Conservation (phyloP, 2,329 filamentous ascomycete genomes). For the Thielaviopsis musarum region DNA sequence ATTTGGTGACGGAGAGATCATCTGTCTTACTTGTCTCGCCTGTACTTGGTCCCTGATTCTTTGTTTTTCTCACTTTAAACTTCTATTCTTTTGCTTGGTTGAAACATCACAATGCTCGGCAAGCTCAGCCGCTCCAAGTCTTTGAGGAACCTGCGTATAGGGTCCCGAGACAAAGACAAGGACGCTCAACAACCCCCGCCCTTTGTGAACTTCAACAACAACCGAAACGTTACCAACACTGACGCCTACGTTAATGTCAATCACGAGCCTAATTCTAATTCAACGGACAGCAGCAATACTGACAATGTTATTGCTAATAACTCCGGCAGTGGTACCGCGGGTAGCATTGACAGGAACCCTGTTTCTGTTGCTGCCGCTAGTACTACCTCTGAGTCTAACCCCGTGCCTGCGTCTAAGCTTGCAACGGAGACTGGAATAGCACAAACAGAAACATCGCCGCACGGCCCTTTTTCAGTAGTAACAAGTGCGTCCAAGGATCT, state of each 20-base stretch:
- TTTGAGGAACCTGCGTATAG: slow-evolving; percentile 8
- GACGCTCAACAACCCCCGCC: not conserved
- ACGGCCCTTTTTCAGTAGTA: slow-evolving; percentile 5
- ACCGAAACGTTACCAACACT: no score
- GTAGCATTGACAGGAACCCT: not conserved
- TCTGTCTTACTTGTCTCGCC: not conserved
- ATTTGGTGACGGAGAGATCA: not conserved
- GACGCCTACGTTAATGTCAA: not conserved
- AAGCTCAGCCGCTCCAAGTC: slow-evolving; percentile 10
- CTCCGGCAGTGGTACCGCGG: no score
- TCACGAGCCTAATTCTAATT: not conserved
- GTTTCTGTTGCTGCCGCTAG: not conserved
- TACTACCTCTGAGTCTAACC: not conserved
- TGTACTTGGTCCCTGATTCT: not conserved
- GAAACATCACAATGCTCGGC: slow-evolving; percentile 4
- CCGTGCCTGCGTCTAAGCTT: not conserved
- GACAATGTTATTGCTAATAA: not conserved
- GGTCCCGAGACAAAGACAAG: not conserved
- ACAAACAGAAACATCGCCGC: slow-evolving; percentile 11
- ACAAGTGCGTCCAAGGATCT: not conserved
- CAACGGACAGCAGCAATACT: not conserved
- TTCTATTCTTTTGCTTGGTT: not conserved
- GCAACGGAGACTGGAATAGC: not conserved
- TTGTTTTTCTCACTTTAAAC: not conserved
- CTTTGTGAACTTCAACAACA: not conserved